Conservation (phyloP, 768 basidiomycete genomes). For the Kwoniella shandongensis region DNA sequence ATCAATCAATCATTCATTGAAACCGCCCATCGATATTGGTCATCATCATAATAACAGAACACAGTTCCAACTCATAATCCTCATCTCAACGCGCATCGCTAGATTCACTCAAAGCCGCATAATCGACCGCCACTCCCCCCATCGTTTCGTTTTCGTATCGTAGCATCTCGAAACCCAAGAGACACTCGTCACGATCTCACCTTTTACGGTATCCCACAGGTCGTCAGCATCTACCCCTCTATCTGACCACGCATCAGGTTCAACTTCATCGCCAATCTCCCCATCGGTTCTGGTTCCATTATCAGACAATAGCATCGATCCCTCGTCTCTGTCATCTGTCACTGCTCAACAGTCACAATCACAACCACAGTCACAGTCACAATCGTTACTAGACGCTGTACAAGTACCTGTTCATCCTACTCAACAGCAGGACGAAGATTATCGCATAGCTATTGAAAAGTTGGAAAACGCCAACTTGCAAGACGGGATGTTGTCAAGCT, state of each 20-base stretch:
- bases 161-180: too few relatives aligned
- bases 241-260: neutral
- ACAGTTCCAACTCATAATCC: too few relatives aligned
- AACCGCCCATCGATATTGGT: too few relatives aligned
- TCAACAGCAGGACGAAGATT: constrained; percentile 16
- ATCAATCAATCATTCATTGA: too few relatives aligned
- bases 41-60: too few relatives aligned
- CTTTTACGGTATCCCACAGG: too few relatives aligned
- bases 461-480: constrained; percentile 28
- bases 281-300: constrained; percentile 22
- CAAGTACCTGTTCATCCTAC: too few relatives aligned
- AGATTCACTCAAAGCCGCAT: too few relatives aligned
- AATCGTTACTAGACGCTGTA: neutral
- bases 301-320: constrained; percentile 5
- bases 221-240: constrained; percentile 3
- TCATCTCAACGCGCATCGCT: too few relatives aligned
- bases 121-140: too few relatives aligned
- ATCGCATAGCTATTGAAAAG: constrained; percentile 23
- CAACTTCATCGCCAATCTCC: constrained; percentile 11
- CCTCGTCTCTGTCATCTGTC: neutral
- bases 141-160: too few relatives aligned
- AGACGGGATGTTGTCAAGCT: constrained; percentile 47
- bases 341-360: neutral
- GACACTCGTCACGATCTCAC: too few relatives aligned
- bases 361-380: neutral